phyloP scores from a whole-genome alignment of 495 filamentous ascomycete species.

The Lasiosphaeria miniovina region DNA sequence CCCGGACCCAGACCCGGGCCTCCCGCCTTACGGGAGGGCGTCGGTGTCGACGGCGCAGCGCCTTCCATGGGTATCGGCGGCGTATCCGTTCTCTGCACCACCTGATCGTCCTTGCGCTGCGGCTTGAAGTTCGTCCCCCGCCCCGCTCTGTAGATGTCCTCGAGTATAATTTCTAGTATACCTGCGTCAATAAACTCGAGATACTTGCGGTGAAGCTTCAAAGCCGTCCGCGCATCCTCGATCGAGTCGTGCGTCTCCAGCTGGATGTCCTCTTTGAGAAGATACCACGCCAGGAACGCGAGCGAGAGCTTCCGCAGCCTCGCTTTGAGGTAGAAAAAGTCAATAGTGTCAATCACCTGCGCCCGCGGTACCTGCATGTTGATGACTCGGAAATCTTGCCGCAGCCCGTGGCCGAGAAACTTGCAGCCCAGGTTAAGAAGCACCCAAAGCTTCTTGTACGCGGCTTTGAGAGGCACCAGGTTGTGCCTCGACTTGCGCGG shows the following conservation, averaged over 20 bases:
- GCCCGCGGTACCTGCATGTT: conserved; percentile 92
- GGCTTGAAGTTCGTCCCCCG: conserved; percentile 70
- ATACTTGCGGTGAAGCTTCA: conserved; percentile 87
- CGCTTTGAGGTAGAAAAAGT: conserved; percentile 73
- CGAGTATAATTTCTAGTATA: conserved; percentile 70
- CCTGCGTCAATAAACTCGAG: conserved; percentile 84
- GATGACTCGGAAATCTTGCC: conserved; percentile 93
- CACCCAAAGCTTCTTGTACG: conserved; percentile 97
- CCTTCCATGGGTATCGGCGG: conserved; percentile 16
- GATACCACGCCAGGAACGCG: conserved; percentile 80
- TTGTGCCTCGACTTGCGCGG: conserved; percentile 68
- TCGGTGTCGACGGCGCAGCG: conserved; percentile 14
- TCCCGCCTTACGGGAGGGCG: neutral
- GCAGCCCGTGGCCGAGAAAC: conserved; percentile 90
- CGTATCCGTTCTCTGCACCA: conserved; percentile 26
- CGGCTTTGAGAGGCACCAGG: conserved; percentile 80
- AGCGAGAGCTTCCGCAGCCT: conserved; percentile 75
- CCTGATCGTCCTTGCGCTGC: conserved; percentile 41
- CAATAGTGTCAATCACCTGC: conserved; percentile 90
- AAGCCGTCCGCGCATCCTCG: conserved; percentile 86
- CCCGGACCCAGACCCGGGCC: too few relatives aligned
- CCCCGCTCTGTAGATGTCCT: conserved; percentile 77
- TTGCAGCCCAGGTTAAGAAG: conserved; percentile 89
- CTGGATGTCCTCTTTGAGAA: conserved; percentile 91
- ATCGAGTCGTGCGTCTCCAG: conserved; percentile 85